Conservation (phyloP, 352 stramenopile genomes). For the Phytophthora macrochlamydospora region DNA sequence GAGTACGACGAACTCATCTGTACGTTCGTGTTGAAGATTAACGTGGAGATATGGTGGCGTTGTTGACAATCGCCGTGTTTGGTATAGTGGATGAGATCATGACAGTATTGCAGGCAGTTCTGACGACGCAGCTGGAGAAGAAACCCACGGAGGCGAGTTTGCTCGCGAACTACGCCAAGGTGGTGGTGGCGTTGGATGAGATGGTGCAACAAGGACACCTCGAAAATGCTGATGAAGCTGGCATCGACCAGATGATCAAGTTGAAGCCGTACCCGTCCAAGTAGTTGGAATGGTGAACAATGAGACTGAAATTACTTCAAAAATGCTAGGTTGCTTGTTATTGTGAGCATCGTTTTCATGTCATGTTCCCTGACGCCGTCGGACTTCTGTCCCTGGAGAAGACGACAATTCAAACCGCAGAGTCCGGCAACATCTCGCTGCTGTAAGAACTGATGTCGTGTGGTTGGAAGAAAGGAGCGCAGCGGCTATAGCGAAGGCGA, state of each 20-base stretch:
- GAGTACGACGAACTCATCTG: conserved; percentile 80
- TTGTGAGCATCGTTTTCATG: no score
- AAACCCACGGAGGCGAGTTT: conserved; percentile 67
- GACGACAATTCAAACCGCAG: no score
- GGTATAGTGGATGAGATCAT: conserved; percentile 64
- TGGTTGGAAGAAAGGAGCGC: no score
- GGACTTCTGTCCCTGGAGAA: no score
- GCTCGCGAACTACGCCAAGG: conserved; percentile 64
- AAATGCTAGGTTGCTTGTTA: no score
- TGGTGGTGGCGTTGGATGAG: conserved; percentile 71
- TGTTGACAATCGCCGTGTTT: conserved; percentile 5
- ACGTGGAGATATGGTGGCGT: neutral
- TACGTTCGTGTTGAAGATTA: conserved; percentile 31
- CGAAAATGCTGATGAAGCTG: conserved; percentile 53
- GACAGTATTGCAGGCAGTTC: conserved; percentile 47
- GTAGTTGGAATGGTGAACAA: conserved; percentile 2
- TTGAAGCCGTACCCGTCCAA: conserved; percentile 40
- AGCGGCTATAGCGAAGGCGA: no score
- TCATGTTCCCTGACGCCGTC: no score
- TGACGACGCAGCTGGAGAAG: conserved; percentile 69
- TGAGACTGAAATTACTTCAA: no score
- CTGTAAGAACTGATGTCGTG: no score
- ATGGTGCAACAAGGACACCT: conserved; percentile 67
- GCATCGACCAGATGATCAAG: conserved; percentile 47
- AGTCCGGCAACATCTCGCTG: no score